Evolutionary conservation across 1,139 yeast species (phyloP).

Genomic region (Suhomyces yuchorum): DNA sequence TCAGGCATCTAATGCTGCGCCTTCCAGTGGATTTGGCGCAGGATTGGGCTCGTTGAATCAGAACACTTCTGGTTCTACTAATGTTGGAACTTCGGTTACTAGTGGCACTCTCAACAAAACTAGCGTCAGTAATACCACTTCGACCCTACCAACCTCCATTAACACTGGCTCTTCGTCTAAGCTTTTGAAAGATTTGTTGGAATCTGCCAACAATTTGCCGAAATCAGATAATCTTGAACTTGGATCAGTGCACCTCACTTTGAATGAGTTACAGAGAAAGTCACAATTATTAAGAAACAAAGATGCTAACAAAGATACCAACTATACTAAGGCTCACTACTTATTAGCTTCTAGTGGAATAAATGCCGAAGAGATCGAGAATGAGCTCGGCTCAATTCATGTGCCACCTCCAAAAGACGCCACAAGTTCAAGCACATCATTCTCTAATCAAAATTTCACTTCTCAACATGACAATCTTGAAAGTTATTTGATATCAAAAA

Average conservation of each 20-base stretch:
- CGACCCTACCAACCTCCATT: slow-evolving; percentile 11
- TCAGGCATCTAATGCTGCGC: slow-evolving; percentile 2
- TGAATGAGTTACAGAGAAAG: slow-evolving; percentile 74
- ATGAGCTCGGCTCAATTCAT: slow-evolving; percentile 52
- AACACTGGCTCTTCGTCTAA: slow-evolving; percentile 18
- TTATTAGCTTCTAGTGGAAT: slow-evolving; percentile 87
- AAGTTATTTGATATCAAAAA: slow-evolving; percentile 61
- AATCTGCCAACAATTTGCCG: slow-evolving; percentile 72
- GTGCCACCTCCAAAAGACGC: slow-evolving; percentile 23
- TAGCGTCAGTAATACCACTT: neutral
- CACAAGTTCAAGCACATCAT: slow-evolving; percentile 18
- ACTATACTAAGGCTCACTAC: slow-evolving; percentile 87
- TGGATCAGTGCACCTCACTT: slow-evolving; percentile 73
- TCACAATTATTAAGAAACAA: slow-evolving; percentile 61
- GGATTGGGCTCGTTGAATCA: slow-evolving; percentile 11
- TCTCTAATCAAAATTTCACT: neutral
- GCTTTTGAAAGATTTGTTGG: slow-evolving; percentile 63
- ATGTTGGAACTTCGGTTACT: slow-evolving; percentile 2
- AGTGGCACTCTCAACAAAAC: slow-evolving; percentile 3
- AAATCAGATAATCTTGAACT: slow-evolving; percentile 58
- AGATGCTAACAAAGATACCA: slow-evolving; percentile 36
- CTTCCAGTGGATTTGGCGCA: slow-evolving; percentile 10
- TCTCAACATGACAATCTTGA: slow-evolving; percentile 39
- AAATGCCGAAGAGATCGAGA: slow-evolving; percentile 83
- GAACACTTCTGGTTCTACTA: neutral